Conservation (phyloP, 1,139 yeast species). For the Debaryomycetaceae sp. region DNA sequence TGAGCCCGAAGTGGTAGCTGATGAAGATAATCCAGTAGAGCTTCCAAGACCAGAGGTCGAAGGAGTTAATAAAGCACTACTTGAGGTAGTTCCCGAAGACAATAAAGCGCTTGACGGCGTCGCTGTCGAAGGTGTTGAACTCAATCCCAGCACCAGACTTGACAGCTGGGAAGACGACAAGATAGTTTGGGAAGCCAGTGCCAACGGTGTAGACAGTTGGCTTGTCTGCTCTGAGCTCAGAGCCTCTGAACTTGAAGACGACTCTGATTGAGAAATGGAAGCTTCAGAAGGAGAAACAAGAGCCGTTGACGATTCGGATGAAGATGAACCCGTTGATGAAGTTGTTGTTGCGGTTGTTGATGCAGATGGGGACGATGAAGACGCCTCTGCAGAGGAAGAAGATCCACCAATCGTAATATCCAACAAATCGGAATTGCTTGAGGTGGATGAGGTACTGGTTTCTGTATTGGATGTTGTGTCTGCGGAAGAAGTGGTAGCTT, state of each 20-base stretch:
- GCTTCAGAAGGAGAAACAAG: neutral
- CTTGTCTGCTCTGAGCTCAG: neutral
- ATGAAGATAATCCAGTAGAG: neutral
- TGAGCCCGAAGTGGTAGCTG: neutral
- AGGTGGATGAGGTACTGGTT: neutral
- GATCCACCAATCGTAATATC: neutral
- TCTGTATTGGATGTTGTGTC: constrained; percentile 2
- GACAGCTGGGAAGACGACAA: neutral
- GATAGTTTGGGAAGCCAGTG: neutral
- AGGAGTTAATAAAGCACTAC: neutral
- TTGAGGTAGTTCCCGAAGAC: neutral
- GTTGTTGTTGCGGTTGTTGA: neutral
- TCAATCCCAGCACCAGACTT: neutral
- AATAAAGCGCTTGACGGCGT: too few relatives aligned
- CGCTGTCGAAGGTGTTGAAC: neutral
- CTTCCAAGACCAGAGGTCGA: neutral
- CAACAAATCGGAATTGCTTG: neutral
- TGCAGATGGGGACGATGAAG: neutral
- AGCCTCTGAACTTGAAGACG: neutral
- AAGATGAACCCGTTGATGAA: neutral
- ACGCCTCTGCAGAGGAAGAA: neutral
- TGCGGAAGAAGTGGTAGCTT: constrained; percentile 2
- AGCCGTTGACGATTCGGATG: neutral
- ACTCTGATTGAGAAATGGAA: neutral
- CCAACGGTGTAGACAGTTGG: neutral